Conservation (phyloP, 352 stramenopile genomes). For the Globisporangium uncinulatum region DNA sequence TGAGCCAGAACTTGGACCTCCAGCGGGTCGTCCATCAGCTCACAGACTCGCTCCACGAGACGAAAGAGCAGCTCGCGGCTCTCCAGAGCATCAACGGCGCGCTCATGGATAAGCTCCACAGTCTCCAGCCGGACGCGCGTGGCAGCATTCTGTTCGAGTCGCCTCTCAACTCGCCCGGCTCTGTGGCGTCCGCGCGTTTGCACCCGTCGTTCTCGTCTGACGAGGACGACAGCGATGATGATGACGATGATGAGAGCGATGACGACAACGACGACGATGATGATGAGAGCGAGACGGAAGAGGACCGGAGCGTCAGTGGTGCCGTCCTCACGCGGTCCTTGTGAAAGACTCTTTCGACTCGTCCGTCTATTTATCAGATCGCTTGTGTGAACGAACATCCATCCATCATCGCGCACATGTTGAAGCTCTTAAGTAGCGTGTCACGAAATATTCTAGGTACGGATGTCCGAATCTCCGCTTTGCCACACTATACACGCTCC, state of each 20-base stretch:
- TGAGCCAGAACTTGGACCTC: slow-evolving; percentile 59
- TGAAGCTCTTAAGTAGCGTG: neutral
- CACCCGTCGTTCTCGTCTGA: slow-evolving; percentile 46
- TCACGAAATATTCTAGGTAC: neutral
- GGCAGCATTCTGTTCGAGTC: slow-evolving; percentile 44
- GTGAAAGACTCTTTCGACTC: too few species aligned
- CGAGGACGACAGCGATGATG: slow-evolving; percentile 47
- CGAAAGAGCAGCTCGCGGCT: slow-evolving; percentile 60
- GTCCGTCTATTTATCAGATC: too few species aligned
- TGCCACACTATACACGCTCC: too few species aligned
- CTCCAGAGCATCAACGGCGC: slow-evolving; percentile 74
- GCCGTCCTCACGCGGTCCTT: neutral
- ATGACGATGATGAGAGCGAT: slow-evolving; percentile 37
- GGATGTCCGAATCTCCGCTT: too few species aligned
- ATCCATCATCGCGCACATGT: too few species aligned
- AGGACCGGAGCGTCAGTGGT: neutral
- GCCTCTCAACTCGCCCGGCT: slow-evolving; percentile 27
- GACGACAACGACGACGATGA: slow-evolving; percentile 7
- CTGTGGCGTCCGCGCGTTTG: slow-evolving; percentile 23
- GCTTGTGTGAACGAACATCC: too few species aligned
- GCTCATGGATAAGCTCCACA: slow-evolving; percentile 58
- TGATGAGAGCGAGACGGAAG: too few species aligned
- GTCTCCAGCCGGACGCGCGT: slow-evolving; percentile 42
- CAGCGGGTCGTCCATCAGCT: slow-evolving; percentile 71
- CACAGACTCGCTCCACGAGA: slow-evolving; percentile 63